phyloP scores from a whole-genome alignment of 192 early-diverging fungal genomes.

The Glomus cerebriforme region DNA sequence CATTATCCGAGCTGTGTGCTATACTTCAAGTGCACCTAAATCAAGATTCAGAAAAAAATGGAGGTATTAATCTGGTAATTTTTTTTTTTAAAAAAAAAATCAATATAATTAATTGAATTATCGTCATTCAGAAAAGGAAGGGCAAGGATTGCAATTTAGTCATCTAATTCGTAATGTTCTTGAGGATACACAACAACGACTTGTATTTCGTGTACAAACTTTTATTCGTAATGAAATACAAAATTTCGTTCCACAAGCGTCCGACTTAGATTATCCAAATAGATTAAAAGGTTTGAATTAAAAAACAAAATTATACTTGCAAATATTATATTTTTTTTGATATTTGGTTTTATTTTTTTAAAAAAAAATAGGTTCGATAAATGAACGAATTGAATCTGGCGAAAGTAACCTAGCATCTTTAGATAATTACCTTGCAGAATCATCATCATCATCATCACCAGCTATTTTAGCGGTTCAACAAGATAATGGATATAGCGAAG shows the following conservation, averaged over 20 bases:
- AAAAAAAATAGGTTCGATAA: background rate
- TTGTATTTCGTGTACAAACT: slow-evolving; percentile 84
- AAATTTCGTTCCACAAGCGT: slow-evolving; percentile 68
- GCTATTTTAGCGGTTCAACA: slow-evolving; percentile 24
- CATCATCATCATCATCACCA: background rate
- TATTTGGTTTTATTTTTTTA: background rate
- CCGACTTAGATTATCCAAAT: slow-evolving; percentile 61
- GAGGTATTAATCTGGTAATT: background rate
- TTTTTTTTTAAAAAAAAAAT: slow-evolving; percentile 36
- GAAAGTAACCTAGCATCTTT: background rate
- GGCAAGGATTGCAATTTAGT: slow-evolving; percentile 58
- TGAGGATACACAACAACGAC: slow-evolving; percentile 84
- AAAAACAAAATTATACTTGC: too few species aligned
- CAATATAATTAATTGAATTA: slow-evolving; percentile 11
- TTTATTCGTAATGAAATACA: slow-evolving; percentile 81
- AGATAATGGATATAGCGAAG: slow-evolving; percentile 10
- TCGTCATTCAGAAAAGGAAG: slow-evolving; percentile 41
- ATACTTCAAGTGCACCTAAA: slow-evolving; percentile 64
- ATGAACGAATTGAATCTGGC: background rate
- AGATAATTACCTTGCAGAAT: background rate
- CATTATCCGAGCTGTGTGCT: slow-evolving; percentile 80
- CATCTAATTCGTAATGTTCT: slow-evolving; percentile 80
- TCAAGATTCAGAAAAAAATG: slow-evolving; percentile 41
- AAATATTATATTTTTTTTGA: background rate
- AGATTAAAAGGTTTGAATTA: slow-evolving; percentile 39